Percentiles rank a stretch among this genome's conserved stretches.
Evolutionary conservation across 176 grass and related monocot species (phyloP).

Genomic region (Aegilops speltoides): DNA sequence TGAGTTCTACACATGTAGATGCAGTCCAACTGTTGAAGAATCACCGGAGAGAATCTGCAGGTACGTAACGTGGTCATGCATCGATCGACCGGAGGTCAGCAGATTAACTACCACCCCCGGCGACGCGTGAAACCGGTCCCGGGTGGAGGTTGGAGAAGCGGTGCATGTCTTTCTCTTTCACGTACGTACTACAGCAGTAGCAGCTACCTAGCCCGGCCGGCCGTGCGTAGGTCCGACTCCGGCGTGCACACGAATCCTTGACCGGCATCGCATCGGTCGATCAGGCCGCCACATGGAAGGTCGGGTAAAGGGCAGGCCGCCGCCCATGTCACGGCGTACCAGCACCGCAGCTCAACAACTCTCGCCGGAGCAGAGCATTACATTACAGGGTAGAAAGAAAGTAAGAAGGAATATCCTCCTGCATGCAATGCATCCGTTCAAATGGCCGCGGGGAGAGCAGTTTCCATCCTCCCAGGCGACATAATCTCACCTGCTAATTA

Average conservation of each 20-base stretch:
- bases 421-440: neutral
- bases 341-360: neutral
- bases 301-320: neutral
- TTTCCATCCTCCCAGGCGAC: too few relatives aligned
- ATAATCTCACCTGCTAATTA: too few relatives aligned
- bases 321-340: neutral
- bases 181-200: neutral
- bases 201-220: neutral
- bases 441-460: neutral
- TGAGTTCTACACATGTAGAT: neutral
- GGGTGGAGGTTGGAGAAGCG: too few relatives aligned
- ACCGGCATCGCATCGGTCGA: neutral
- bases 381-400: too few relatives aligned
- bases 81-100: neutral
- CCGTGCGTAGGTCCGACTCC: neutral
- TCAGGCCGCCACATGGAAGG: conserved; percentile 32
- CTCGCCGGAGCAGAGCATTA: neutral
- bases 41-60: neutral
- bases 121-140: neutral
- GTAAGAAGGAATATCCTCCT: neutral
- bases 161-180: neutral
- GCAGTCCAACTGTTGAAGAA: neutral
- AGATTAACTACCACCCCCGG: neutral
- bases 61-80: neutral
- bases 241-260: neutral